Evolutionary conservation across 1,139 yeast genomes (phyloP).

Genomic region (Pichia terricola): DNA sequence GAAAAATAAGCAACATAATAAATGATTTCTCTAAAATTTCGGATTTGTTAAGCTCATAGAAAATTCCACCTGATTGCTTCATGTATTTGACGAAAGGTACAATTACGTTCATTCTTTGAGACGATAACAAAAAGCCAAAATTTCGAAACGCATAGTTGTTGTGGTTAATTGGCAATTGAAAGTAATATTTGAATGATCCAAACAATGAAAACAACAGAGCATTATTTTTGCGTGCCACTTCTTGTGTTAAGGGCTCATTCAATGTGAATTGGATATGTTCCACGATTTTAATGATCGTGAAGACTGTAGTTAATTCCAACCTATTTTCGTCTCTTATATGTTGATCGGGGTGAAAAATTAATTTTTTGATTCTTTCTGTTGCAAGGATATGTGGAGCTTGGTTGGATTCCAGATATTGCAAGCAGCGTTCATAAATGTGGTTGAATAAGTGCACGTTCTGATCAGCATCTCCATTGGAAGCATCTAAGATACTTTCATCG

Average conservation of each 20-base stretch:
- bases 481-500: no score
- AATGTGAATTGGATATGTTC: constrained; percentile 12
- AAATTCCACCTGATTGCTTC: constrained; percentile 9
- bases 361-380: background rate
- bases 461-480: no score
- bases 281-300: constrained; percentile 14
- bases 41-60: constrained; percentile 12
- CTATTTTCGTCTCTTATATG: constrained; percentile 13
- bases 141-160: constrained; percentile 20
- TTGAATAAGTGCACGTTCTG: background rate
- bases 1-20: constrained; percentile 14
- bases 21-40: constrained; percentile 17
- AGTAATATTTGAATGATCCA: constrained; percentile 20
- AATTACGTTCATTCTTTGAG: constrained; percentile 10
- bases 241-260: constrained; percentile 7
- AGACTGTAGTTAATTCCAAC: constrained; percentile 19
- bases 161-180: constrained; percentile 18
- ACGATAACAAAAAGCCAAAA: constrained; percentile 17
- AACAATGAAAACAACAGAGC: constrained; percentile 12
- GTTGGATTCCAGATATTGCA: background rate
- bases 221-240: constrained; percentile 9
- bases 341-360: background rate
- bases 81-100: constrained; percentile 13
- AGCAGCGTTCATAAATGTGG: background rate
- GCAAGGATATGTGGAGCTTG: background rate